Percentiles rank a stretch among this genome's conserved stretches.
Evolutionary conservation across 495 filamentous ascomycete species (phyloP).

Genomic region (Penicillium flavigenum): DNA sequence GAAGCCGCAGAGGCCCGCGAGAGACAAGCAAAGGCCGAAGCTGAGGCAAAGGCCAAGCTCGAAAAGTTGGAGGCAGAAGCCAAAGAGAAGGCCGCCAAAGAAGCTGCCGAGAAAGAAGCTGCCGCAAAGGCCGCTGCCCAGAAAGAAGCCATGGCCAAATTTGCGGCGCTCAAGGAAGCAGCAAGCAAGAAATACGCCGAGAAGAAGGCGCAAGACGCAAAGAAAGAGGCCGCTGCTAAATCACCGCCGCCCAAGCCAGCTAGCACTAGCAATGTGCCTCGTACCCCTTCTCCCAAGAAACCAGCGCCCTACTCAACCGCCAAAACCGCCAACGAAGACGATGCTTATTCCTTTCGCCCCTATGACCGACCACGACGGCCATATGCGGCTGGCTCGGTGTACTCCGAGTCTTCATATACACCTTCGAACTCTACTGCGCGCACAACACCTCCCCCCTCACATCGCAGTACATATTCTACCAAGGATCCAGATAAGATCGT

Average conservation of each 20-base stretch:
- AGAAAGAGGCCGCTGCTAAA: conserved; percentile 36
- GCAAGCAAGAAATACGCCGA: conserved; percentile 47
- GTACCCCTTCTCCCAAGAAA: conserved; percentile 52
- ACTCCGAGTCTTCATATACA: conserved; percentile 82
- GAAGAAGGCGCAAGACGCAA: conserved; percentile 45
- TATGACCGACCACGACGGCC: conserved; percentile 71
- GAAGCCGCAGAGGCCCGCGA: conserved; percentile 37
- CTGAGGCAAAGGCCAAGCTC: conserved; percentile 37
- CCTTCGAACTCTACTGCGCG: conserved; percentile 78
- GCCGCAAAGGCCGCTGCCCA: conserved; percentile 45
- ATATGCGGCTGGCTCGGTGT: conserved; percentile 57
- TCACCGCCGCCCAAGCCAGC: conserved; percentile 27
- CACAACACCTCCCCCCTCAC: conserved; percentile 79
- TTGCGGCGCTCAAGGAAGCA: conserved; percentile 47
- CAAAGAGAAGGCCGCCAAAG: conserved; percentile 35
- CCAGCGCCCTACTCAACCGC: conserved; percentile 57
- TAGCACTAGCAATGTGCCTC: conserved; percentile 34
- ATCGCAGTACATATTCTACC: conserved; percentile 72
- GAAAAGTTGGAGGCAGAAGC: conserved; percentile 44
- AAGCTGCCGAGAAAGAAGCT: conserved; percentile 47
- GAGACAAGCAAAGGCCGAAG: conserved; percentile 31
- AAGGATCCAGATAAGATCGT: conserved; percentile 94
- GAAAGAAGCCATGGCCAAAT: conserved; percentile 49
- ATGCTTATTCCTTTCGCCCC: conserved; percentile 74
- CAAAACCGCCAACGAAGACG: conserved; percentile 65